Conservation (phyloP, 805 yeast species). For the Barnettozyma sucrosica region DNA sequence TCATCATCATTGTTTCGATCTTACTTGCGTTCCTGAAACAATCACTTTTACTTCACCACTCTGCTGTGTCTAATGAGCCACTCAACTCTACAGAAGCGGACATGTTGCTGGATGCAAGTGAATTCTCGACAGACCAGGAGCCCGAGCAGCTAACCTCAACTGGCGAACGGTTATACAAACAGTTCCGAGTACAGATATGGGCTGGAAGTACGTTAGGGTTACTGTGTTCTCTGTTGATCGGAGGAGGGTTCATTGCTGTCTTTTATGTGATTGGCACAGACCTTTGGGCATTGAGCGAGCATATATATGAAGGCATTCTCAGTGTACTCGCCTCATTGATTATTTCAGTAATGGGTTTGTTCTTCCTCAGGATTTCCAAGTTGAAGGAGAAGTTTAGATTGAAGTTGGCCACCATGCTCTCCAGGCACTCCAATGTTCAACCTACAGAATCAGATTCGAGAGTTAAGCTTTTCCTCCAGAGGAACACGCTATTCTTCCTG, state of each 20-base stretch:
- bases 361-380: constrained; percentile 73
- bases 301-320: constrained; percentile 84
- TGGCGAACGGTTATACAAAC: constrained; percentile 33
- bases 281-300: constrained; percentile 82
- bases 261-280: constrained; percentile 79
- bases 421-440: constrained; percentile 9
- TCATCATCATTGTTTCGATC: constrained; percentile 71
- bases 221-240: constrained; percentile 61
- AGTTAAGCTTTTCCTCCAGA: constrained; percentile 39
- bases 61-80: not conserved
- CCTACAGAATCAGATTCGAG: constrained; percentile 27
- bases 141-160: constrained; percentile 9
- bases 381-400: constrained; percentile 78
- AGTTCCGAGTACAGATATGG: constrained; percentile 68
- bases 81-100: constrained; percentile 8
- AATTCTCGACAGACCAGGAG: not conserved
- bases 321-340: constrained; percentile 72
- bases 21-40: constrained; percentile 66
- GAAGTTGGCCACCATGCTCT: constrained; percentile 43
- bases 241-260: constrained; percentile 59
- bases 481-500: constrained; percentile 65
- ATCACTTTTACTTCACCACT: constrained; percentile 37
- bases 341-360: constrained; percentile 82
- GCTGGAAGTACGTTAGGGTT: constrained; percentile 74
- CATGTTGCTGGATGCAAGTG: constrained; percentile 9